Percentiles rank a stretch among this genome's conserved stretches.
Evolutionary conservation across 176 grass and related monocot genomes (phyloP).

Genomic region (Carex kokanica): DNA sequence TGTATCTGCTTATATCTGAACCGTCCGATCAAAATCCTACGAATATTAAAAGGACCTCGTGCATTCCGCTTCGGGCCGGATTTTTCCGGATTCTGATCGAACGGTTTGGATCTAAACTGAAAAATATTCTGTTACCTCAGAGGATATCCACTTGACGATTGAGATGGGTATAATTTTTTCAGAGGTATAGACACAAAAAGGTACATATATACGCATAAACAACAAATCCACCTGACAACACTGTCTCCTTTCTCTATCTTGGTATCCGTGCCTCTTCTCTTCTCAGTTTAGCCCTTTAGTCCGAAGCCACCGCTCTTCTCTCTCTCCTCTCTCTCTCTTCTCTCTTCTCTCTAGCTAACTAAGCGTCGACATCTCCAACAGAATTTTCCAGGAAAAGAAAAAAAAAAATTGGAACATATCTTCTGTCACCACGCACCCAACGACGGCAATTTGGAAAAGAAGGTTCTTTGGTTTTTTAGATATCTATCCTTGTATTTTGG

Average conservation of each 20-base stretch:
- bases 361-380: constrained; percentile 8
- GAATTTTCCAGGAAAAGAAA: not conserved
- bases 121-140: no score
- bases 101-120: no score
- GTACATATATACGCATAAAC: not conserved
- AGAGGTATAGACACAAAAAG: not conserved
- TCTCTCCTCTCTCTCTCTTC: not conserved
- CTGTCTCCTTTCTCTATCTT: not conserved
- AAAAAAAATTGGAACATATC: not conserved
- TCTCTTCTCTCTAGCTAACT: not conserved
- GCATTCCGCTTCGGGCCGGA: no score
- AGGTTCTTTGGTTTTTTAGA: not conserved
- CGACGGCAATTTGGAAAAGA: not conserved
- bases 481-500: not conserved
- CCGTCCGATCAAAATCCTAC: no score
- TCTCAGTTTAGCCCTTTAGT: not conserved
- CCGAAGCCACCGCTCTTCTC: not conserved
- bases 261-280: not conserved
- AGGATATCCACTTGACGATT: no score
- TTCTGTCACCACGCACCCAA: not conserved
- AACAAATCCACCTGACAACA: constrained; percentile 29
- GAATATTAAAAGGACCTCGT: no score
- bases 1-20: no score
- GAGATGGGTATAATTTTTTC: not conserved
- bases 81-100: no score